phyloP scores from a whole-genome alignment of 202 grass and related monocot genomes.

The Carex sylvatica region DNA sequence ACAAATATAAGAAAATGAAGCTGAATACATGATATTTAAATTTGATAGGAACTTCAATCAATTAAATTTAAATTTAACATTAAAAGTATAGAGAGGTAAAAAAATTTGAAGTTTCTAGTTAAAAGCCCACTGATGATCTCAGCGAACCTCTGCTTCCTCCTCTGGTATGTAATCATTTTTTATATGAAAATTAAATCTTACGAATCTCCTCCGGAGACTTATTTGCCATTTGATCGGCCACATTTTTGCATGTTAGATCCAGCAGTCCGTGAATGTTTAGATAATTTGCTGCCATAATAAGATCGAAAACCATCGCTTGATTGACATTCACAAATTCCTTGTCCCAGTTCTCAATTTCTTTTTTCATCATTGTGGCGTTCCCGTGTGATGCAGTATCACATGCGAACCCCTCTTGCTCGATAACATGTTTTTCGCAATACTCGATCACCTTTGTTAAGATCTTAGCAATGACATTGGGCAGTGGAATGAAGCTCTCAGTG shows the following conservation, averaged over 20 bases:
- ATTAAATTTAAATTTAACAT: neutral
- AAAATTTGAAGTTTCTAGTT: neutral
- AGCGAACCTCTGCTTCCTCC: slow-evolving; percentile 41
- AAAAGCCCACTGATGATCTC: slow-evolving; percentile 44
- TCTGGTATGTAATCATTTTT: slow-evolving; percentile 42
- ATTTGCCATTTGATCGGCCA: slow-evolving; percentile 39
- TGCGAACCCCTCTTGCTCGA: neutral
- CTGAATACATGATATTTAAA: too few relatives aligned
- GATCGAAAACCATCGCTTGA: neutral
- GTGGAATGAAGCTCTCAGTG: slow-evolving; percentile 14
- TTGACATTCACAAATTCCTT: neutral
- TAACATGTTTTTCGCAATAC: slow-evolving; percentile 46
- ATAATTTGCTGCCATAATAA: slow-evolving; percentile 34
- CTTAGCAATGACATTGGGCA: slow-evolving; percentile 15
- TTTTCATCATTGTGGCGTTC: slow-evolving; percentile 19
- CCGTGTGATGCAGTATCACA: neutral
- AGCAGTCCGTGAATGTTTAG: slow-evolving; percentile 35
- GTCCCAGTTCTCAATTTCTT: slow-evolving; percentile 23
- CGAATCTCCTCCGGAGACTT: slow-evolving; percentile 36
- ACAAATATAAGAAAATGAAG: neutral
- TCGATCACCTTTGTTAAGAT: slow-evolving; percentile 24
- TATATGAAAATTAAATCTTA: slow-evolving; percentile 25
- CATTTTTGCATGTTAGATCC: slow-evolving; percentile 31
- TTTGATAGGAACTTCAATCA: too few relatives aligned
- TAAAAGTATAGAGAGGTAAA: neutral